Percentiles rank a stretch among this genome's conserved stretches.
phyloP scores from a whole-genome alignment of 139 green algal species.

The Prasinococcaceae sp. region DNA sequence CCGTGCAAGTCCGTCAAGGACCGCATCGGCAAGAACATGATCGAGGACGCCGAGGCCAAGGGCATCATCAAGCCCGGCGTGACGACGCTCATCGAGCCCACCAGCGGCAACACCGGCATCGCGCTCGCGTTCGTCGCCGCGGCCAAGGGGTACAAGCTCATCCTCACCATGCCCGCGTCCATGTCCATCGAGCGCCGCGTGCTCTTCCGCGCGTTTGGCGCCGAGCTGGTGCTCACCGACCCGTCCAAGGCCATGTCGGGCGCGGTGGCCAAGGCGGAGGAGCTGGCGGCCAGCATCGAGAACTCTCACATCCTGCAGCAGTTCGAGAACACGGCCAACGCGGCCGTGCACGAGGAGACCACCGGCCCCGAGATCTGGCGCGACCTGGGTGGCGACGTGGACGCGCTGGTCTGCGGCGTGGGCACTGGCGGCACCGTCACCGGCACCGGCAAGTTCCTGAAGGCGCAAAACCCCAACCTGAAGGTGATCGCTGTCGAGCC shows the following conservation, averaged over 20 bases:
- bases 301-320: constrained; percentile 53
- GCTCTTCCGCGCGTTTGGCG: constrained; percentile 21
- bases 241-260: constrained; percentile 41
- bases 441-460: constrained; percentile 44
- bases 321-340: constrained; percentile 54
- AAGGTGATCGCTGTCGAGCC: constrained; percentile 41
- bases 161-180: constrained; percentile 18
- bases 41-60: constrained; percentile 20
- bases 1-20: constrained; percentile 20
- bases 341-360: constrained; percentile 25
- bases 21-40: constrained; percentile 21
- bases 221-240: constrained; percentile 5
- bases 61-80: constrained; percentile 17
- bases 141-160: constrained; percentile 28
- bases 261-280: constrained; percentile 49
- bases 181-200: constrained; percentile 18
- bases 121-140: constrained; percentile 27
- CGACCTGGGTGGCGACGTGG: constrained; percentile 13
- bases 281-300: constrained; percentile 35
- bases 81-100: constrained; percentile 35
- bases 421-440: constrained; percentile 84
- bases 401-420: constrained; percentile 42
- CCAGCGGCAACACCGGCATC: constrained; percentile 33
- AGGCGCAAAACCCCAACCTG: constrained; percentile 48
- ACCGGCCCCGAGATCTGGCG: constrained; percentile 29